These are phyloP conservation scores for Quercus phellos DNA, from an alignment of 331 rosid genomes.

Conservation along the genomic window DNA sequence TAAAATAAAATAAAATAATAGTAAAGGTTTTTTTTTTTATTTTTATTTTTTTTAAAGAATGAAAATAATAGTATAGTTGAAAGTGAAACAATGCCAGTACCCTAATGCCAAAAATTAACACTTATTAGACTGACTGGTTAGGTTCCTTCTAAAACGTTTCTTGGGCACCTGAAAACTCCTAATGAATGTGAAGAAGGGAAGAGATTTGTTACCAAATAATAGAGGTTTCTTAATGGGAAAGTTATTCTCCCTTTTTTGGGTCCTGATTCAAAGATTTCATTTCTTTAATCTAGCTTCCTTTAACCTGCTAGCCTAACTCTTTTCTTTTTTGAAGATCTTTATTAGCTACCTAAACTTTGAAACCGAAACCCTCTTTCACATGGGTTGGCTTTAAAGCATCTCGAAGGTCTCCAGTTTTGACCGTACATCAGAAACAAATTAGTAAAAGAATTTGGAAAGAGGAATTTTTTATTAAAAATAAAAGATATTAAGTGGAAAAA, in stretches of 20 bases:
- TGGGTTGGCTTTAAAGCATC: conserved; percentile 33
- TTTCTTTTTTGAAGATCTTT: conserved; percentile 13
- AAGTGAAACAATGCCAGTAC: too few relatives aligned
- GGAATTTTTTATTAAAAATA: not conserved
- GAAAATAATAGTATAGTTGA: too few relatives aligned
- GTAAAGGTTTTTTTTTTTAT: too few relatives aligned
- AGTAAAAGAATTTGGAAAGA: conserved; percentile 16
- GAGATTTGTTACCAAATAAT: not conserved
- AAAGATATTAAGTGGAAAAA: not conserved
- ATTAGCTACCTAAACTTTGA: not conserved
- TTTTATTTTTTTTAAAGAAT: too few relatives aligned
- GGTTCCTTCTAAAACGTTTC: not conserved
- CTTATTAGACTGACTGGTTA: not conserved
- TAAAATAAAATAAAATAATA: too few relatives aligned
- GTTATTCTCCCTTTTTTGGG: conserved; percentile 12
- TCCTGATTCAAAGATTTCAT: conserved; percentile 14
- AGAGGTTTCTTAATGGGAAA: conserved; percentile 3
- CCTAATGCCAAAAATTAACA: too few relatives aligned
- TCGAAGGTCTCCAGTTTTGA: conserved; percentile 32
- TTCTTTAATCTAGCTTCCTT: not conserved
- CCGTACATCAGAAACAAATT: conserved; percentile 3
- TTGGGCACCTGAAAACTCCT: conserved; percentile 1
- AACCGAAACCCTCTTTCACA: conserved; percentile 25
- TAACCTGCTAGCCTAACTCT: conserved; percentile 27
- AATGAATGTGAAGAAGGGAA: not conserved